Percentiles rank a stretch among this genome's conserved stretches.
These are phyloP conservation scores for Thecaphora thlaspeos DNA, from an alignment of 1,284 basidiomycete genomes.

Conservation along the genomic window DNA sequence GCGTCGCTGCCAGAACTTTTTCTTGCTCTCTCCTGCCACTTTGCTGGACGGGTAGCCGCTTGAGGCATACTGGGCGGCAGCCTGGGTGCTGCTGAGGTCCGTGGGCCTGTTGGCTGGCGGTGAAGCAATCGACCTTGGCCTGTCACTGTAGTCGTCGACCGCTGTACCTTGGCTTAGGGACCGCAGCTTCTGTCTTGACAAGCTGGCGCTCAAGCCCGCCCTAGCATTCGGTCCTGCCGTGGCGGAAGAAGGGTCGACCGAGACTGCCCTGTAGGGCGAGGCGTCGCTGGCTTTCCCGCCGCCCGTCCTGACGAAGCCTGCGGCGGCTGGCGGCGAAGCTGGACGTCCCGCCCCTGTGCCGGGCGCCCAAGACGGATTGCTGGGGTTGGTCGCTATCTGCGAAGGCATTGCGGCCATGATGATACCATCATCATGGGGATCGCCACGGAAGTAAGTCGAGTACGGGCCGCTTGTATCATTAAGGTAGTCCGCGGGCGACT, in stretches of 20 bases:
- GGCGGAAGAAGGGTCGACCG: neutral
- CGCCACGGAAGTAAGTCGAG: constrained; percentile 34
- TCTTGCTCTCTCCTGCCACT: constrained; percentile 1
- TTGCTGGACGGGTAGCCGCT: neutral
- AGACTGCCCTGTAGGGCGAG: constrained; percentile 28
- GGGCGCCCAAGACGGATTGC: neutral
- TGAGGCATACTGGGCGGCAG: constrained; percentile 1
- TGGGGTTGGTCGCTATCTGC: neutral
- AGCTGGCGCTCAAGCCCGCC: neutral
- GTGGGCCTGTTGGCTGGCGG: neutral
- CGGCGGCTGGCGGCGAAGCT: constrained; percentile 4
- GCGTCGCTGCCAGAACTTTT: constrained; percentile 31
- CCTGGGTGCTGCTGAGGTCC: constrained; percentile 7
- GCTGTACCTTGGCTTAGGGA: neutral
- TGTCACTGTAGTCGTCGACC: neutral
- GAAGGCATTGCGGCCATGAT: constrained; percentile 51
- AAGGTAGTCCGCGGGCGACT: constrained; percentile 27
- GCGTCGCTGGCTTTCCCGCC: constrained; percentile 43
- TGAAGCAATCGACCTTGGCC: neutral
- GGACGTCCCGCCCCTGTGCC: neutral
- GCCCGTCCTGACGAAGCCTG: constrained; percentile 44
- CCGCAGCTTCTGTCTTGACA: neutral
- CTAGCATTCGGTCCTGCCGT: neutral
- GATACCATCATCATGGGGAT: constrained; percentile 44
- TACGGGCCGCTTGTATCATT: constrained; percentile 29